A percentile compares a stretch with the other conserved stretches of the same genome.
Evolutionary conservation across 805 yeast genomes (phyloP).

Genomic region (Wickerhamiella cacticola): DNA sequence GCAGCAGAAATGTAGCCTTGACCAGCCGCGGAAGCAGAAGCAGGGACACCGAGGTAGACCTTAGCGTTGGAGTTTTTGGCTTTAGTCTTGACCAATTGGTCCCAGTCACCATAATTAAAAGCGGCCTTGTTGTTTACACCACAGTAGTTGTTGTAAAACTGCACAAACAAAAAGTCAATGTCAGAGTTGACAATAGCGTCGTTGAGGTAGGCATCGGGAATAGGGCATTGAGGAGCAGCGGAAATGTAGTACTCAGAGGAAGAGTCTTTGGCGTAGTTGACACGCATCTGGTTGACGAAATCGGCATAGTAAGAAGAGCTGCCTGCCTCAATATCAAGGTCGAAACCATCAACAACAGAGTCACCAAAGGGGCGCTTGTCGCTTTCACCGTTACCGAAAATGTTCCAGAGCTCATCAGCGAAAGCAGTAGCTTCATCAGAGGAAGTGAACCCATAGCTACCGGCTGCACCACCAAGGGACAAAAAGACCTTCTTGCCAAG

Average conservation of each 20-base stretch:
- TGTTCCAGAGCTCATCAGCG: conserved; percentile 35
- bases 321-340: conserved; percentile 44
- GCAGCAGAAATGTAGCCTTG: conserved; percentile 42
- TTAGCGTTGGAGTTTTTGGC: conserved; percentile 43
- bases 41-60: conserved; percentile 55
- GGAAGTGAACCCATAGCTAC: conserved; percentile 38
- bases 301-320: conserved; percentile 41
- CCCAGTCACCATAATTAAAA: conserved; percentile 41
- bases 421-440: conserved; percentile 39
- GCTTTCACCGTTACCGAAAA: conserved; percentile 36
- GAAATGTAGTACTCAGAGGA: conserved; percentile 40
- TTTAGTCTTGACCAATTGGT: conserved; percentile 33
- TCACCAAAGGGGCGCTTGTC: conserved; percentile 37
- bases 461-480: conserved; percentile 49
- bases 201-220: conserved; percentile 42
- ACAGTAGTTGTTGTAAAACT: conserved; percentile 52
- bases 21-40: conserved; percentile 39
- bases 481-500: conserved; percentile 60
- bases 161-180: conserved; percentile 50
- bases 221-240: conserved; percentile 60
- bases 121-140: conserved; percentile 22
- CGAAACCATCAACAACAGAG: conserved; percentile 56
- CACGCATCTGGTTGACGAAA: conserved; percentile 30
- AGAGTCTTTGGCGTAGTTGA: conserved; percentile 20
- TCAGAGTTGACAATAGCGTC: conserved; percentile 34